Evolutionary conservation across 1,284 basidiomycete genomes (phyloP).

Genomic region (Malassezia sympodialis): DNA sequence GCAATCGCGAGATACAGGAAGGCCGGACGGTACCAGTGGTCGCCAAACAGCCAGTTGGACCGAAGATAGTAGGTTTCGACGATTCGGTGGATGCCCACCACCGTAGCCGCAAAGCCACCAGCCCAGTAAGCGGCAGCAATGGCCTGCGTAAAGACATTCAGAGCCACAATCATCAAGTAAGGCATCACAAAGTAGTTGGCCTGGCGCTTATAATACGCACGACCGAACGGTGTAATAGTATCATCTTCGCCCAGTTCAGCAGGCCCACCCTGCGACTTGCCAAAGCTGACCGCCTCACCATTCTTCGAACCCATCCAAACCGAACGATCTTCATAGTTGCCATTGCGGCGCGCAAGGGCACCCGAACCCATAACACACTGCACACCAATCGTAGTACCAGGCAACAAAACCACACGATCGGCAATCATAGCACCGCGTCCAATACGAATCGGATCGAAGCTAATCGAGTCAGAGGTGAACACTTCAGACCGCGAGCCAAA

Average conservation of each 20-base stretch:
- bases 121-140: slow-evolving; percentile 46
- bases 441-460: slow-evolving; percentile 44
- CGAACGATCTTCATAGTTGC: slow-evolving; percentile 45
- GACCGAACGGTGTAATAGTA: slow-evolving; percentile 47
- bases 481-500: slow-evolving; percentile 47
- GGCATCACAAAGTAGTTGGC: slow-evolving; percentile 48
- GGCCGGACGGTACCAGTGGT: slow-evolving; percentile 47
- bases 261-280: slow-evolving; percentile 26
- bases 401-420: slow-evolving; percentile 45
- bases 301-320: slow-evolving; percentile 49
- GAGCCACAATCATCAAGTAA: slow-evolving; percentile 43
- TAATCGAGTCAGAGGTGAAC: slow-evolving; percentile 47
- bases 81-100: slow-evolving; percentile 38
- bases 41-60: slow-evolving; percentile 29
- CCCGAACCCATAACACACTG: slow-evolving; percentile 48
- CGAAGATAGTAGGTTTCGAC: slow-evolving; percentile 27
- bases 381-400: slow-evolving; percentile 42
- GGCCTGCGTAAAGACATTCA: slow-evolving; percentile 42
- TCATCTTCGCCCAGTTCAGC: slow-evolving; percentile 34
- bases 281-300: slow-evolving; percentile 47
- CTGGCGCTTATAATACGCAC: slow-evolving; percentile 46
- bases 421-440: slow-evolving; percentile 48
- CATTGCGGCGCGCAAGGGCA: slow-evolving; percentile 42
- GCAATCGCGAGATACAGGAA: slow-evolving; percentile 41
- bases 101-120: slow-evolving; percentile 39